A percentile compares a stretch with the other conserved stretches of the same genome.
Evolutionary conservation across 345 rosid species (phyloP).

Genomic region (Streptanthus diversifolius): DNA sequence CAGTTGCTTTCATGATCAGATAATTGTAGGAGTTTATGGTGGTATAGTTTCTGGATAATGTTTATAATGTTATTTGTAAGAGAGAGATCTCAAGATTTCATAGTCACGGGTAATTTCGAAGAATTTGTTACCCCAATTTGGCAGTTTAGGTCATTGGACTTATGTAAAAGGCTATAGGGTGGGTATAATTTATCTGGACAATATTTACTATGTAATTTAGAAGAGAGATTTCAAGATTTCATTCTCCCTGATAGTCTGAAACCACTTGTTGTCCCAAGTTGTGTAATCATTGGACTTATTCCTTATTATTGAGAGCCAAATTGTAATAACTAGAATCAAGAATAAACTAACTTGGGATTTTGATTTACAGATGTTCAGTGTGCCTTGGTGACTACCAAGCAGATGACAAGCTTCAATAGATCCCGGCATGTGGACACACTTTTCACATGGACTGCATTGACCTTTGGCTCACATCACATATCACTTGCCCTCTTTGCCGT

Average conservation of each 20-base stretch:
- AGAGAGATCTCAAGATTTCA: neutral
- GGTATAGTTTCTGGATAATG: neutral
- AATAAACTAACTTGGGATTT: neutral
- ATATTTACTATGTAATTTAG: neutral
- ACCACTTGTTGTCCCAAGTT: neutral
- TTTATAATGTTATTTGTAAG: neutral
- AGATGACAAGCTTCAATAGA: conserved; percentile 79
- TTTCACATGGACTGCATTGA: conserved; percentile 96
- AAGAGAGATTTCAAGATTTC: neutral
- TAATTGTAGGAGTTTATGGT: neutral
- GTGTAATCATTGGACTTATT: neutral
- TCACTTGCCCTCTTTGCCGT: conserved; percentile 93
- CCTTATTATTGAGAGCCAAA: neutral
- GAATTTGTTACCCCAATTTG: neutral
- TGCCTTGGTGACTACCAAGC: conserved; percentile 82
- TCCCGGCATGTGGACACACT: conserved; percentile 77
- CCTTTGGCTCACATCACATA: conserved; percentile 74
- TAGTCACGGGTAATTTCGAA: neutral
- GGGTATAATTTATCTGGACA: neutral
- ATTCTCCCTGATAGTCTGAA: neutral
- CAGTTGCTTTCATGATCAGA: neutral
- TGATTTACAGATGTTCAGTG: conserved; percentile 61
- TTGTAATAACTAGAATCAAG: neutral
- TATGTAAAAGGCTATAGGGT: neutral
- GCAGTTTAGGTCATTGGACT: neutral